phyloP scores from a whole-genome alignment of 495 filamentous ascomycete genomes.

The Podospora tetraspora region DNA sequence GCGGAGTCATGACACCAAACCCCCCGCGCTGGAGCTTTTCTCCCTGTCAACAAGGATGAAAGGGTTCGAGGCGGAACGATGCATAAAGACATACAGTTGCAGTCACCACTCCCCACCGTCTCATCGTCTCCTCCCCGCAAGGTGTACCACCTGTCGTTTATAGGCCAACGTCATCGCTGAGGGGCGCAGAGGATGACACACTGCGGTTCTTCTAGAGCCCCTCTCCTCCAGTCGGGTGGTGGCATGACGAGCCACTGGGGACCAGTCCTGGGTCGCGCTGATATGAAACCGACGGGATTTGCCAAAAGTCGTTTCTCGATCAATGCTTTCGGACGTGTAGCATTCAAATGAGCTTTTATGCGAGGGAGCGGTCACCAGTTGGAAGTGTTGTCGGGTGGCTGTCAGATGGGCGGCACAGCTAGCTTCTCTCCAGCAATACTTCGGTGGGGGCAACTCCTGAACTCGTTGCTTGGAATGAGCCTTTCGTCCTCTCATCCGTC shows the following conservation, averaged over 20 bases:
- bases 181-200: background rate
- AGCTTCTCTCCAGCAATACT: too few species aligned
- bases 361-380: background rate
- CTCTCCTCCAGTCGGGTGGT: background rate
- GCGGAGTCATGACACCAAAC: background rate
- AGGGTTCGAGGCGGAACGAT: background rate
- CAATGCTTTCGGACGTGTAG: background rate
- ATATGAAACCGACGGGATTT: constrained; percentile 9
- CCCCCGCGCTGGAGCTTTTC: background rate
- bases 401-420: too few species aligned
- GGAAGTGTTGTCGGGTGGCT: too few species aligned
- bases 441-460: background rate
- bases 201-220: background rate
- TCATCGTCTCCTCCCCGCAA: background rate
- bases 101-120: background rate
- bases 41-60: background rate
- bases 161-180: background rate
- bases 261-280: background rate
- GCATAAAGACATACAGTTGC: background rate
- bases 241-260: background rate
- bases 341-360: constrained; percentile 1
- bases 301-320: constrained; percentile 4
- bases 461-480: background rate
- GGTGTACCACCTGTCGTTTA: background rate
- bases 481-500: background rate